phyloP scores from a whole-genome alignment of 2,329 filamentous ascomycete species.

The Botryotinia convoluta region DNA sequence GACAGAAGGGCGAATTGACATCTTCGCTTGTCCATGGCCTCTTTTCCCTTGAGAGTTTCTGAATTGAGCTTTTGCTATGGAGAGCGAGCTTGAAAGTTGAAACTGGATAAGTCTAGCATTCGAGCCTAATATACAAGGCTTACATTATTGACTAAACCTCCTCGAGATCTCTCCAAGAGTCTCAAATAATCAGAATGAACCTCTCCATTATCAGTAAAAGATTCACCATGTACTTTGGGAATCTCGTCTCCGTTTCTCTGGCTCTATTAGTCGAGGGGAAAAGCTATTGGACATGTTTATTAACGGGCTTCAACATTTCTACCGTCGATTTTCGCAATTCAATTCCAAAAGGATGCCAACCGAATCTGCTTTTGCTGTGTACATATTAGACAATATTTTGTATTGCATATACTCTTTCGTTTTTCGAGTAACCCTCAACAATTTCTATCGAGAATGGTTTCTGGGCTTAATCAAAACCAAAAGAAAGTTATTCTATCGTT shows the following conservation, averaged over 20 bases:
- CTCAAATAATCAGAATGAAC: too few relatives aligned
- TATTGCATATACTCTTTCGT: background rate
- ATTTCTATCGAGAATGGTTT: background rate
- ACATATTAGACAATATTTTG: background rate
- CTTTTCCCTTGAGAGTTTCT: background rate
- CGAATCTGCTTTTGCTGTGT: background rate
- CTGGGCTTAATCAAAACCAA: background rate
- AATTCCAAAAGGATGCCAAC: background rate
- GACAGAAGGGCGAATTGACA: slow-evolving; percentile 33
- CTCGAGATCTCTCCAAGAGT: too few relatives aligned
- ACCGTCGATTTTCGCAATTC: background rate
- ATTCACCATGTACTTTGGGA: background rate
- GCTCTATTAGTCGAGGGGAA: background rate
- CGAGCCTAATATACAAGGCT: background rate
- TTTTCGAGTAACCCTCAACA: background rate
- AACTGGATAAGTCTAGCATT: background rate
- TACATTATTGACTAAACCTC: background rate
- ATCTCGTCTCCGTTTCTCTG: background rate
- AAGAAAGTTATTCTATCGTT: background rate
- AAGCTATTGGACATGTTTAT: background rate
- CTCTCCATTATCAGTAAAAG: background rate
- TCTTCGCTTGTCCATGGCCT: slow-evolving; percentile 30
- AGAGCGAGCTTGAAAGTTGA: background rate
- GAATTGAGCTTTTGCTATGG: background rate
- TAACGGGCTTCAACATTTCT: background rate